A percentile compares a stretch with the other conserved stretches of the same genome.
Conservation (phyloP, 257 asterid species). For the Capsicum rhomboideum region DNA sequence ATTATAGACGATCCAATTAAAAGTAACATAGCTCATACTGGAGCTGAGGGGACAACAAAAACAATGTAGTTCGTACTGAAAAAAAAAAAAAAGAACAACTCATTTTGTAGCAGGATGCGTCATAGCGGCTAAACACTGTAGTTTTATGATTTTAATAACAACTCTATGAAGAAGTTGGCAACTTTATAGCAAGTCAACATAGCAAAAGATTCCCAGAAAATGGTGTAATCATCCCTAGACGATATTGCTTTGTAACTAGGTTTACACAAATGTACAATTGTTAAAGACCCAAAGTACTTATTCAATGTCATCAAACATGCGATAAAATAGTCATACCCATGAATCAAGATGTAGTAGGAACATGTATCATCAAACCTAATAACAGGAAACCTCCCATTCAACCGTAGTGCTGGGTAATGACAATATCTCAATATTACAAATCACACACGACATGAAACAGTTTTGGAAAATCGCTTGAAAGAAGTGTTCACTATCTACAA, state of each 20-base stretch:
- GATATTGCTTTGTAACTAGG: background rate
- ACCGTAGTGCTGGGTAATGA: background rate
- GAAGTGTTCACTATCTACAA: background rate
- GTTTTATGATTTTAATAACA: background rate
- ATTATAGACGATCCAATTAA: slow-evolving; percentile 9
- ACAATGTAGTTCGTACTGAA: background rate
- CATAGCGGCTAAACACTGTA: background rate
- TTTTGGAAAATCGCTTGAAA: background rate
- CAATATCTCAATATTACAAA: background rate
- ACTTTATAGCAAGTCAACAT: background rate
- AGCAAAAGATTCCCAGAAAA: background rate
- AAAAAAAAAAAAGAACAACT: background rate
- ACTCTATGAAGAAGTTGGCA: background rate
- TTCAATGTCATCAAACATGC: background rate
- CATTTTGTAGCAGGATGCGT: background rate
- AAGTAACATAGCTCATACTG: background rate
- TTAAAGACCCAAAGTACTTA: background rate
- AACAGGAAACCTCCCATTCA: background rate
- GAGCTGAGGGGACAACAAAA: background rate
- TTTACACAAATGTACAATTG: background rate
- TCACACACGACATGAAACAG: background rate
- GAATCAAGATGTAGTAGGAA: background rate
- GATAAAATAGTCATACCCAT: background rate
- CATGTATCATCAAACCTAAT: background rate
- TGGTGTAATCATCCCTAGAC: background rate